Percentiles rank a stretch among this genome's conserved stretches.
Evolutionary conservation across 139 green algal genomes (phyloP).

Genomic region (Prasinococcaceae sp.): DNA sequence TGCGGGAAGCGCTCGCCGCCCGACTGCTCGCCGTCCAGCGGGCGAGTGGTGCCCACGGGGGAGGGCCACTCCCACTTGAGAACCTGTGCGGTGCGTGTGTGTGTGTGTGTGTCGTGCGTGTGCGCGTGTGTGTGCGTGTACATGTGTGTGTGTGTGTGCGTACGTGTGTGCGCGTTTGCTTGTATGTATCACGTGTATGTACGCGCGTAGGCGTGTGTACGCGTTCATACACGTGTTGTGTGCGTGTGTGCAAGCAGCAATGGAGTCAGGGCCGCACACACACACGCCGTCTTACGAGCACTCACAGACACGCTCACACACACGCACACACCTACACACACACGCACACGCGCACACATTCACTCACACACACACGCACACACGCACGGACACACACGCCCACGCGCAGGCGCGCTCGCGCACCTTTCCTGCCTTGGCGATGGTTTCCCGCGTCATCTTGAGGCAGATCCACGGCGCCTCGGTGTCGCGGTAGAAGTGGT

Average conservation of each 20-base stretch:
- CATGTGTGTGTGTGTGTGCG: slow-evolving; percentile 4
- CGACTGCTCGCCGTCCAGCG: neutral
- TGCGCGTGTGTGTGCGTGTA: slow-evolving; percentile 4
- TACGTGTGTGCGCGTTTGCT: slow-evolving; percentile 3
- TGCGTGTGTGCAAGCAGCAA: neutral
- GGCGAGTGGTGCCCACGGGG: slow-evolving; percentile 1
- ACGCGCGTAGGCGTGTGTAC: neutral
- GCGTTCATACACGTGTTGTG: neutral
- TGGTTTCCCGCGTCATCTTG: neutral
- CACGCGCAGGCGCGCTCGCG: too few species aligned
- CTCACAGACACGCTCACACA: neutral
- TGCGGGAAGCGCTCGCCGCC: slow-evolving; percentile 10
- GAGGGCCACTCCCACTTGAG: slow-evolving; percentile 2
- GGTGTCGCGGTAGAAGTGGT: slow-evolving; percentile 12
- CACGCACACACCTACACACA: neutral
- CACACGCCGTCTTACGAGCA: neutral
- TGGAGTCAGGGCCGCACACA: neutral
- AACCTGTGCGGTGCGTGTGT: too few species aligned
- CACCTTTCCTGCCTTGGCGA: neutral
- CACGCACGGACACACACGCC: neutral
- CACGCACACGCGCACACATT: neutral
- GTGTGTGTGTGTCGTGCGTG: too few species aligned
- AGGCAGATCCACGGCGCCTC: neutral
- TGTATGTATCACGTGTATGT: neutral
- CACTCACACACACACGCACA: neutral